Conservation (phyloP, 495 filamentous ascomycete species). For the Penicillium angulare region DNA sequence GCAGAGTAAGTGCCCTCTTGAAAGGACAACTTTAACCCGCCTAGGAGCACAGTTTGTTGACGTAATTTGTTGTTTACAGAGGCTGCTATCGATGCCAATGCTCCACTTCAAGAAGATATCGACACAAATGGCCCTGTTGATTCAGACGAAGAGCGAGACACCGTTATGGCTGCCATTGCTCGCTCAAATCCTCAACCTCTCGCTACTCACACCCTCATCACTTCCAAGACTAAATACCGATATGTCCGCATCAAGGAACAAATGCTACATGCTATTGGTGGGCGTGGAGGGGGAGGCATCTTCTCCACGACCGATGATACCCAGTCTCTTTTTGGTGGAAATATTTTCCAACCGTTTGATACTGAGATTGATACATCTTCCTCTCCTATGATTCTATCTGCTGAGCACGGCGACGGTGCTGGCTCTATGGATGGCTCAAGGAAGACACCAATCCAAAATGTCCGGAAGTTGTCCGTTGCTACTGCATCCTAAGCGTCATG, state of each 20-base stretch:
- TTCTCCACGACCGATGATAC: slow-evolving; percentile 44
- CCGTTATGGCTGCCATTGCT: slow-evolving; percentile 80
- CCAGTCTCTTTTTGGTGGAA: slow-evolving; percentile 28
- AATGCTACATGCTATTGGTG: slow-evolving; percentile 69
- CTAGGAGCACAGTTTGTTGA: no score
- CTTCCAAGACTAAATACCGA: slow-evolving; percentile 71
- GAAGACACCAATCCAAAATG: slow-evolving; percentile 24
- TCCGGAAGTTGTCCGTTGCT: slow-evolving; percentile 25
- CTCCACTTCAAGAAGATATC: slow-evolving; percentile 80
- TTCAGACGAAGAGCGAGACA: slow-evolving; percentile 86
- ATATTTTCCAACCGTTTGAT: slow-evolving; percentile 34
- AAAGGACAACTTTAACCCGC: not conserved
- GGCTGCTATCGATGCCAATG: slow-evolving; percentile 89
- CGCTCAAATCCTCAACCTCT: slow-evolving; percentile 74
- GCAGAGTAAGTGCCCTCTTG: slow-evolving; percentile 69
- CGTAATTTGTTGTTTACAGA: slow-evolving; percentile 48
- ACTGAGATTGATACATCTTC: slow-evolving; percentile 17
- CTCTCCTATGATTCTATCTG: slow-evolving; percentile 20
- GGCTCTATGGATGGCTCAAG: slow-evolving; percentile 12
- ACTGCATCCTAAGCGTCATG: slow-evolving; percentile 4
- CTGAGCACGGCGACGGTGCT: slow-evolving; percentile 19
- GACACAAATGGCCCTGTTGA: slow-evolving; percentile 78
- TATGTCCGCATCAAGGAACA: slow-evolving; percentile 86
- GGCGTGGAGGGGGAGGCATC: slow-evolving; percentile 42
- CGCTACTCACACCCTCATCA: slow-evolving; percentile 61